phyloP scores from a whole-genome alignment of 306 rosid genomes.

The Medicago ruthenica region DNA sequence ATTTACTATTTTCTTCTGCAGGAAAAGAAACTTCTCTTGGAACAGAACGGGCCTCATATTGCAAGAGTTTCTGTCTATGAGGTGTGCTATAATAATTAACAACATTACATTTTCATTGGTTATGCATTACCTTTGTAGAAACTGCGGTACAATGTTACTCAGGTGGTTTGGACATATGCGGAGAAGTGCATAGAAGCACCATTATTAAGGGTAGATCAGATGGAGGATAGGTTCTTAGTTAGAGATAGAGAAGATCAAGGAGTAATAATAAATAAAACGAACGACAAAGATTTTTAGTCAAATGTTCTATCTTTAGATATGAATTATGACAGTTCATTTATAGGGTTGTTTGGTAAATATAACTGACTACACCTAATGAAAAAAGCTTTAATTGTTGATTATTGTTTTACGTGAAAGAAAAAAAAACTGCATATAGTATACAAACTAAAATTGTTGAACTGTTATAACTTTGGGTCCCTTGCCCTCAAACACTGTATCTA shows the following conservation, averaged over 20 bases:
- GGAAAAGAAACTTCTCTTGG: slow-evolving; percentile 91
- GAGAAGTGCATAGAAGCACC: no score
- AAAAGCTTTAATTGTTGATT: not conserved
- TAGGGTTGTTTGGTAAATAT: slow-evolving; percentile 1
- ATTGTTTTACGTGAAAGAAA: slow-evolving; percentile 7
- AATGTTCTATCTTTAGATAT: slow-evolving; percentile 4
- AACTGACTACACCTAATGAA: not conserved
- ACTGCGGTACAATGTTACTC: not conserved
- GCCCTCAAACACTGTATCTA: slow-evolving; percentile 2
- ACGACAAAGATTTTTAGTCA: not conserved
- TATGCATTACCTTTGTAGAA: slow-evolving; percentile 19
- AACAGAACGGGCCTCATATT: slow-evolving; percentile 78
- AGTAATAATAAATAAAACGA: not conserved
- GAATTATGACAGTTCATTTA: not conserved
- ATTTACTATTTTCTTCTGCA: slow-evolving; percentile 56
- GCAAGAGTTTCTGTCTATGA: slow-evolving; percentile 86
- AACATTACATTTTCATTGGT: slow-evolving; percentile 30
- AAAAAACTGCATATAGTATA: not conserved
- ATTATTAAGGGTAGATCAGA: not conserved
- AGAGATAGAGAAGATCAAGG: not conserved
- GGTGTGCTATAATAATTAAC: slow-evolving; percentile 58
- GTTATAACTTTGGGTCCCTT: not conserved
- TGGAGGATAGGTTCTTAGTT: not conserved
- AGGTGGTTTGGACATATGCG: not conserved
- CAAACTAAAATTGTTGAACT: slow-evolving; percentile 1